phyloP scores from a whole-genome alignment of 1,284 basidiomycete genomes.

The Schizopora paradoxa region DNA sequence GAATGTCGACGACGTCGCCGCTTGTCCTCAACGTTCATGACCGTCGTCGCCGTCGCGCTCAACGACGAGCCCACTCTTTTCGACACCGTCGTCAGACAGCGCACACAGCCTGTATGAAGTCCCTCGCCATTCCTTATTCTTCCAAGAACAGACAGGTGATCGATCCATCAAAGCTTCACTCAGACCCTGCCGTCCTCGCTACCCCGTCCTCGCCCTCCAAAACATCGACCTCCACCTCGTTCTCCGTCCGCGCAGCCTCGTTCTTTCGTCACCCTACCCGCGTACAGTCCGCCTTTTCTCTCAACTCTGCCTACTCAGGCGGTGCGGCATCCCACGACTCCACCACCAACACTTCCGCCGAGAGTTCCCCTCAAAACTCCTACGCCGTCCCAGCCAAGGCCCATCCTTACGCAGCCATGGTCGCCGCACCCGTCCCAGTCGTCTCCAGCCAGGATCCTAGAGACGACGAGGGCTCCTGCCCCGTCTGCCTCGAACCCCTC shows the following conservation, averaged over 20 bases:
- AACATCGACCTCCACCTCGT: constrained; percentile 8
- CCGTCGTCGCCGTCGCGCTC: background rate
- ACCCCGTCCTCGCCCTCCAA: constrained; percentile 1
- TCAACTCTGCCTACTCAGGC: constrained; percentile 8
- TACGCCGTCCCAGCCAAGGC: constrained; percentile 4
- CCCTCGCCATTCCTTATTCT: constrained; percentile 10
- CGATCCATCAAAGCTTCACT: constrained; percentile 7
- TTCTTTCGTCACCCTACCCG: constrained; percentile 14
- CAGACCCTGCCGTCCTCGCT: background rate
- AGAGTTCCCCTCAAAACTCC: background rate
- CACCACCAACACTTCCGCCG: constrained; percentile 3
- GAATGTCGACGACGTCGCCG: no score
- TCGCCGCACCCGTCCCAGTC: constrained; percentile 58
- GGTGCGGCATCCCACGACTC: constrained; percentile 1
- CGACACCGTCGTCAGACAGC: background rate
- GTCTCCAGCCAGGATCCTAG: constrained; percentile 55
- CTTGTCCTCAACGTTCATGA: no score
- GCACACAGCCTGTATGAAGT: constrained; percentile 9
- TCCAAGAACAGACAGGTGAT: constrained; percentile 10
- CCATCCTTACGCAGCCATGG: constrained; percentile 52
- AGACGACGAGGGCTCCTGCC: constrained; percentile 81
- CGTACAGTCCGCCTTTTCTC: constrained; percentile 5
- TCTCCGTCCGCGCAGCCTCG: constrained; percentile 13
- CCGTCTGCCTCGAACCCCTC: constrained; percentile 87
- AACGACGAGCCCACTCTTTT: constrained; percentile 1